Evolutionary conservation across 1,139 yeast species (phyloP).

Genomic region (Candida sp.): DNA sequence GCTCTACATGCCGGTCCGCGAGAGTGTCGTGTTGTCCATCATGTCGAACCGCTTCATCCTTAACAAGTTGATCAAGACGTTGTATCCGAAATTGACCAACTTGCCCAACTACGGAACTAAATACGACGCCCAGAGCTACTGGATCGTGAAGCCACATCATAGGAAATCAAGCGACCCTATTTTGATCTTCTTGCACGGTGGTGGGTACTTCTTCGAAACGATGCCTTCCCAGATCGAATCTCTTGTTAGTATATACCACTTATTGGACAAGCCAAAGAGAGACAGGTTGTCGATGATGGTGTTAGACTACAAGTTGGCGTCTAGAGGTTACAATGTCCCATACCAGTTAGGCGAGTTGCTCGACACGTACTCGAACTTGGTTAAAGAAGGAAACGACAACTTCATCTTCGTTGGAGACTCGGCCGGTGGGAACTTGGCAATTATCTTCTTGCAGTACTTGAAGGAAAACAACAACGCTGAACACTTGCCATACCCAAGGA

Average conservation of each 20-base stretch:
- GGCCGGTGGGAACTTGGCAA: conserved; percentile 45
- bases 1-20: conserved; percentile 13
- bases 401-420: conserved; percentile 44
- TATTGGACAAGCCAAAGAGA: conserved; percentile 30
- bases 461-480: conserved; percentile 13
- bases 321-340: conserved; percentile 36
- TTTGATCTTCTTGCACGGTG: conserved; percentile 45
- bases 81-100: conserved; percentile 11
- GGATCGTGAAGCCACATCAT: conserved; percentile 38
- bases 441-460: conserved; percentile 32
- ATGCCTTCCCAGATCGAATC: conserved; percentile 36
- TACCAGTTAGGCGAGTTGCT: conserved; percentile 39
- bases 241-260: conserved; percentile 30
- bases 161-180: conserved; percentile 37
- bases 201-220: conserved; percentile 45
- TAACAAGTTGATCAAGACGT: conserved; percentile 7
- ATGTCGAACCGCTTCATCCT: conserved; percentile 6
- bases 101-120: conserved; percentile 37
- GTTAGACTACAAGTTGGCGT: conserved; percentile 43
- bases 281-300: conserved; percentile 32
- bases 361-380: conserved; percentile 31
- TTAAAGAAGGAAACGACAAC: conserved; percentile 28
- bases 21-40: conserved; percentile 7
- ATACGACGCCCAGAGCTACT: conserved; percentile 36
- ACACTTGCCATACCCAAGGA: conserved; percentile 30